phyloP scores from a whole-genome alignment of 2,329 filamentous ascomycete genomes.

The Corynespora cassiicola region DNA sequence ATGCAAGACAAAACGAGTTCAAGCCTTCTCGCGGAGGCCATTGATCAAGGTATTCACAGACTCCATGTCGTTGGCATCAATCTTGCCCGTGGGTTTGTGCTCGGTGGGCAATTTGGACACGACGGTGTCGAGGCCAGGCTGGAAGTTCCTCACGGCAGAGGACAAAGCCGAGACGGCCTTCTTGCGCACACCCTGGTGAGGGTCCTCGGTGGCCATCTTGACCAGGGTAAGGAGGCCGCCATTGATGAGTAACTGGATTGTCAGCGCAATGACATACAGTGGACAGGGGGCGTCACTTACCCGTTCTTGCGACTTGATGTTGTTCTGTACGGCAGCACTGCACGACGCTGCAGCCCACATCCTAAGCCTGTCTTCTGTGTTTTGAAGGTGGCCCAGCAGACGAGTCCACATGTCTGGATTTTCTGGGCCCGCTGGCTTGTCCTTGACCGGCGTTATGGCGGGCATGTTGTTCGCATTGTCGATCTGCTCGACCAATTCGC shows the following conservation, averaged over 20 bases:
- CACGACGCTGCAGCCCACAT: conserved; percentile 93
- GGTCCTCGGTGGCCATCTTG: conserved; percentile 65
- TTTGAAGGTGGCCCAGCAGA: conserved; percentile 72
- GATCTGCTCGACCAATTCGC: conserved; percentile 51
- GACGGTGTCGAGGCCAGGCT: conserved; percentile 71
- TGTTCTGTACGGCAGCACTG: conserved; percentile 96
- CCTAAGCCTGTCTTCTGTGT: conserved; percentile 74
- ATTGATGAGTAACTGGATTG: conserved; percentile 56
- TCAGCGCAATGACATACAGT: conserved; percentile 16
- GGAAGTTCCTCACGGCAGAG: conserved; percentile 85
- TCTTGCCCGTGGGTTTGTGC: conserved; percentile 62
- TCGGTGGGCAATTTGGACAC: conserved; percentile 72
- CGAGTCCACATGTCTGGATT: conserved; percentile 82
- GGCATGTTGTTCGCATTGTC: conserved; percentile 99
- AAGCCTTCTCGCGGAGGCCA: conserved; percentile 1
- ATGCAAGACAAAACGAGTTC: conserved; percentile 20
- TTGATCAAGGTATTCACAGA: conserved; percentile 78
- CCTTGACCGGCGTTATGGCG: no score
- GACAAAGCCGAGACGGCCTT: conserved; percentile 92
- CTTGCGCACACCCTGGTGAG: conserved; percentile 71
- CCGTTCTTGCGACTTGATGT: conserved; percentile 81
- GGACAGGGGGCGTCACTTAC: conserved; percentile 40
- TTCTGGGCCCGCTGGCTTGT: no score
- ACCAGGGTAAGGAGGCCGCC: conserved; percentile 77
- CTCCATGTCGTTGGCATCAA: conserved; percentile 90